These are phyloP conservation scores for Acrocalymma vagum DNA, from an alignment of 2,329 filamentous ascomycete species.

Conservation along the genomic window DNA sequence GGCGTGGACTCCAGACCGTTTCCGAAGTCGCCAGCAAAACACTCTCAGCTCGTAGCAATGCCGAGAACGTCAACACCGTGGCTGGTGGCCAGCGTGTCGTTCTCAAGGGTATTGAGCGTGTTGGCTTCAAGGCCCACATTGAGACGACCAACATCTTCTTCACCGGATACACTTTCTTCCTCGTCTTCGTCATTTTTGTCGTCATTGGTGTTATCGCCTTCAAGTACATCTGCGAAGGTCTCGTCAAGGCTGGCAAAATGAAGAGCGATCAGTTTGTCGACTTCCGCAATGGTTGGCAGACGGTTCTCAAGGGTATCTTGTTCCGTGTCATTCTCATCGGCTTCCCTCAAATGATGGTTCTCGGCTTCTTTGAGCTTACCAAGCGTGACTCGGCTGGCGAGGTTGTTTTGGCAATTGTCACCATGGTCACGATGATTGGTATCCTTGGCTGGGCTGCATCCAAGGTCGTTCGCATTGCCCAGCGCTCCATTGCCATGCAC, in stretches of 20 bases:
- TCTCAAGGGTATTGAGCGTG: slow-evolving; percentile 86
- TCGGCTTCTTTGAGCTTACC: slow-evolving; percentile 94
- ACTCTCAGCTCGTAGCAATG: slow-evolving; percentile 56
- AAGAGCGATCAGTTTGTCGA: slow-evolving; percentile 87
- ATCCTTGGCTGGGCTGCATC: slow-evolving; percentile 86
- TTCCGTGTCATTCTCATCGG: slow-evolving; percentile 90
- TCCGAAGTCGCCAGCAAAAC: slow-evolving; percentile 37
- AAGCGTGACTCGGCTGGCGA: slow-evolving; percentile 84
- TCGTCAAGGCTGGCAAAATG: slow-evolving; percentile 78
- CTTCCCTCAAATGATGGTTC: slow-evolving; percentile 88
- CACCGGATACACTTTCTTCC: slow-evolving; percentile 89
- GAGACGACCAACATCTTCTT: slow-evolving; percentile 93
- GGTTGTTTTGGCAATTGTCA: slow-evolving; percentile 87
- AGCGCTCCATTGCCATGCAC: slow-evolving; percentile 88
- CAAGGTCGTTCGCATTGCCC: slow-evolving; percentile 90
- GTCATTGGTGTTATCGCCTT: slow-evolving; percentile 77
- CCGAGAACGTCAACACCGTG: slow-evolving; percentile 49
- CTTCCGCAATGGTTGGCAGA: slow-evolving; percentile 93
- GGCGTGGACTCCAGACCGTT: slow-evolving; percentile 34
- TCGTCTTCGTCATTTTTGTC: slow-evolving; percentile 80
- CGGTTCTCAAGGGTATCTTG: slow-evolving; percentile 90
- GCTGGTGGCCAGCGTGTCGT: slow-evolving; percentile 49
- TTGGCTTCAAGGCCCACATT: slow-evolving; percentile 84
- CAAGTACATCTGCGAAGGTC: slow-evolving; percentile 81
- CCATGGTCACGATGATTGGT: slow-evolving; percentile 80